Percentiles rank a stretch among this genome's conserved stretches.
phyloP scores from a whole-genome alignment of 176 grass and related monocot species.

The Phragmites australis region DNA sequence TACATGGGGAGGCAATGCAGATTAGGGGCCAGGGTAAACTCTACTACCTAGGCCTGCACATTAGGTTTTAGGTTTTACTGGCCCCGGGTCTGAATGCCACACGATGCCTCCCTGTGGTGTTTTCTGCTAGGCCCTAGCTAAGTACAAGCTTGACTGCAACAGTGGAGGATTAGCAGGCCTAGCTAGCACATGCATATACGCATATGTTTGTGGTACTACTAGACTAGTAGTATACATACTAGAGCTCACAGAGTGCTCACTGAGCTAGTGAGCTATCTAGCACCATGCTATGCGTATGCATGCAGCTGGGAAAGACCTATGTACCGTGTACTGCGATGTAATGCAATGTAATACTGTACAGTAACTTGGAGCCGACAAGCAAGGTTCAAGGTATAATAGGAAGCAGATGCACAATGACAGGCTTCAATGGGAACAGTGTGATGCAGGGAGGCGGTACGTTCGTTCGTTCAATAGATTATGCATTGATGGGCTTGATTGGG shows the following conservation, averaged over 20 bases:
- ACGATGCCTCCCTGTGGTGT: conserved; percentile 3
- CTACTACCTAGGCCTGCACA: conserved; percentile 4
- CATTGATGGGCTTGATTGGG: conserved; percentile 28
- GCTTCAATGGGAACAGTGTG: conserved; percentile 39
- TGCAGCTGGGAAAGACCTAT: not conserved
- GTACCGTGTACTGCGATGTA: not conserved
- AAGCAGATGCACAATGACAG: conserved; percentile 35
- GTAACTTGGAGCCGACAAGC: conserved; percentile 17
- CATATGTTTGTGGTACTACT: no score
- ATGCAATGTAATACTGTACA: conserved; percentile 1
- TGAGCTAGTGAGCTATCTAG: no score
- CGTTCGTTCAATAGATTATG: conserved; percentile 14
- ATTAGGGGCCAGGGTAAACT: no score
- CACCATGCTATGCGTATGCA: not conserved
- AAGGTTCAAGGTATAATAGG: conserved; percentile 42
- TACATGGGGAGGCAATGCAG: conserved; percentile 7
- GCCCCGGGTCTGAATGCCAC: conserved; percentile 14
- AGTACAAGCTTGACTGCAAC: not conserved
- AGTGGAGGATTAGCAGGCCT: not conserved
- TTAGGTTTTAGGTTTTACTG: not conserved
- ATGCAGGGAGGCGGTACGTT: not conserved
- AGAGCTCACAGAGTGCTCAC: no score
- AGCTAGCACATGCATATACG: not conserved
- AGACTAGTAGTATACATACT: no score
- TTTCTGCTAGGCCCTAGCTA: not conserved